Evolutionary conservation across 2,329 filamentous ascomycete genomes (phyloP).

Genomic region (Cylindrodendrum hubeiense): DNA sequence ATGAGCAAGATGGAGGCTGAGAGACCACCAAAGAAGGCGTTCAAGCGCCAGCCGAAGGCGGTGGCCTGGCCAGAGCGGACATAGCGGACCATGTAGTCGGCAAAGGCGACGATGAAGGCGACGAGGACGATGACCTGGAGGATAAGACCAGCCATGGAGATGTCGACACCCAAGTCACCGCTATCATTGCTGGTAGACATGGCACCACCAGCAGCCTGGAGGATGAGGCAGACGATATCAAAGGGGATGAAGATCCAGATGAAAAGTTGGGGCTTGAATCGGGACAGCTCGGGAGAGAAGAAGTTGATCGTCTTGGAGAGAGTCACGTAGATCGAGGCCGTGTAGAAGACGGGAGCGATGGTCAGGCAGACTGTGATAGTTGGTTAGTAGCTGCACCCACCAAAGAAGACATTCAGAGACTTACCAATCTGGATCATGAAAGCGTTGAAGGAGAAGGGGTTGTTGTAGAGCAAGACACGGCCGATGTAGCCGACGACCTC

Average conservation of each 20-base stretch:
- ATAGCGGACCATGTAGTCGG: slow-evolving; percentile 64
- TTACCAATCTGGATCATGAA: slow-evolving; percentile 76
- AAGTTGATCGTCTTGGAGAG: slow-evolving; percentile 59
- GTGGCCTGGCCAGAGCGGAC: slow-evolving; percentile 43
- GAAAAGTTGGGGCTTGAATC: slow-evolving; percentile 57
- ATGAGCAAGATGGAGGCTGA: slow-evolving; percentile 68
- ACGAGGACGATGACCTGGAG: slow-evolving; percentile 70
- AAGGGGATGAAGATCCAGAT: slow-evolving; percentile 66
- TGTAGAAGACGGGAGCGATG: slow-evolving; percentile 59
- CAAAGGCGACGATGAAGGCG: slow-evolving; percentile 62
- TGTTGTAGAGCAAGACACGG: slow-evolving; percentile 66
- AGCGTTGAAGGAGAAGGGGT: slow-evolving; percentile 69
- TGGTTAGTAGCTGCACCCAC: neutral
- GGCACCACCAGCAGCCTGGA: slow-evolving; percentile 70
- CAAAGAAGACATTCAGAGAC: slow-evolving; percentile 31
- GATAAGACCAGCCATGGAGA: slow-evolving; percentile 65
- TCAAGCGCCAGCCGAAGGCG: slow-evolving; percentile 46
- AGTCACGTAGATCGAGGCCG: slow-evolving; percentile 76
- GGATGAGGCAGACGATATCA: slow-evolving; percentile 67
- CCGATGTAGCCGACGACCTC: slow-evolving; percentile 75
- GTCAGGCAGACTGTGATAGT: slow-evolving; percentile 65
- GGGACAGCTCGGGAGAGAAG: slow-evolving; percentile 55
- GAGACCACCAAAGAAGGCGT: slow-evolving; percentile 65
- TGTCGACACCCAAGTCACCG: slow-evolving; percentile 53
- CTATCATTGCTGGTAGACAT: slow-evolving; percentile 58